Percentiles rank a stretch among this genome's conserved stretches.
Evolutionary conservation across 78 protist species (phyloP).

Genomic region (Tieghemostelium lacteum): DNA sequence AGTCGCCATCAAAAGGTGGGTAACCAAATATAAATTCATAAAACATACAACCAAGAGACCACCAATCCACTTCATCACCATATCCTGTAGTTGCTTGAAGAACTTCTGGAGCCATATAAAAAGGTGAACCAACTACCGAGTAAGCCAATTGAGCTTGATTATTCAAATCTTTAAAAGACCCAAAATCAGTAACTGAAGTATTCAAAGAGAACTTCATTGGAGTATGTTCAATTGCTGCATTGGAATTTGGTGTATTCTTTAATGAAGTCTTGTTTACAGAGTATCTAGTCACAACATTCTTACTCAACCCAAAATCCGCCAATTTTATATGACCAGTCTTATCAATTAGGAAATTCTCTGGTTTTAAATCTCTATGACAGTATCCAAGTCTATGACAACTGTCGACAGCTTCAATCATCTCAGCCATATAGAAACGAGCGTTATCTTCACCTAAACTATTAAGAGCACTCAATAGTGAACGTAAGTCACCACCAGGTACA

Average conservation of each 20-base stretch:
- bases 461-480: conserved; percentile 67
- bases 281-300: conserved; percentile 67
- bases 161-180: conserved; percentile 37
- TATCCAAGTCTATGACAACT: conserved; percentile 84
- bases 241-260: neutral
- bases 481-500: conserved; percentile 92
- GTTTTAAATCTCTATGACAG: conserved; percentile 94
- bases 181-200: conserved; percentile 54
- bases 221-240: conserved; percentile 21
- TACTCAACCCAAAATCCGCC: conserved; percentile 95
- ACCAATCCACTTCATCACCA: conserved; percentile 92
- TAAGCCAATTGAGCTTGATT: conserved; percentile 10
- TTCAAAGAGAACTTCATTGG: conserved; percentile 52
- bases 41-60: conserved; percentile 90
- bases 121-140: conserved; percentile 88
- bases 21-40: conserved; percentile 86
- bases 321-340: conserved; percentile 91
- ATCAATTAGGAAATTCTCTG: conserved; percentile 94
- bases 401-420: conserved; percentile 85
- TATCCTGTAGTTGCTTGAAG: conserved; percentile 84
- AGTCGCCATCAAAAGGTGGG: conserved; percentile 90
- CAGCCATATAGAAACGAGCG: conserved; percentile 90
- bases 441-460: conserved; percentile 75
- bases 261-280: neutral
- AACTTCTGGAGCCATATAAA: conserved; percentile 94